Conservation (phyloP, 2,329 filamentous ascomycete genomes). For the Aspergillus sp. region DNA sequence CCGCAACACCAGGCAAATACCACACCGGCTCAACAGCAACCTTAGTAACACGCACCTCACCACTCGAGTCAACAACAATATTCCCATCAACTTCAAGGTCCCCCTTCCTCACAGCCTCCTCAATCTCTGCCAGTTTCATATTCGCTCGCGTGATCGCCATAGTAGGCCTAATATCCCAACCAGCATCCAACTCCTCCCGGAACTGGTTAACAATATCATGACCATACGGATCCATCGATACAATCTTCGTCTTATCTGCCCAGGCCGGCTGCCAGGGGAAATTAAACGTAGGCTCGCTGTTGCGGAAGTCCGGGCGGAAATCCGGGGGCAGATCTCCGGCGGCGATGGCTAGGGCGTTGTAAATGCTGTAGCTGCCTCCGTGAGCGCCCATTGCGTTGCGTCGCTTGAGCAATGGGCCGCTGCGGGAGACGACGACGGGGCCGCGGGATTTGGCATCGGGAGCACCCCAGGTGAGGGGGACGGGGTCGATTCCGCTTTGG, state of each 20-base stretch:
- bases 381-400: conserved; percentile 58
- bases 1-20: conserved; percentile 81
- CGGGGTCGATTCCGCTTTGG: conserved; percentile 88
- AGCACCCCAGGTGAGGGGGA: conserved; percentile 81
- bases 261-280: conserved; percentile 88
- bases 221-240: conserved; percentile 92
- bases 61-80: conserved; percentile 76
- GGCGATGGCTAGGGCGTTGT: conserved; percentile 86
- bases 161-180: conserved; percentile 71
- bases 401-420: conserved; percentile 25
- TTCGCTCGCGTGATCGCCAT: conserved; percentile 89
- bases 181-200: conserved; percentile 68
- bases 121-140: conserved; percentile 94
- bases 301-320: conserved; percentile 70
- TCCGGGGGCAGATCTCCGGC: conserved; percentile 80
- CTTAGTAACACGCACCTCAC: conserved; percentile 90
- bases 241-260: conserved; percentile 86
- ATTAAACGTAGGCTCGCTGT: conserved; percentile 84
- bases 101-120: conserved; percentile 75
- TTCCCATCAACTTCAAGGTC: conserved; percentile 75
- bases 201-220: conserved; percentile 77
- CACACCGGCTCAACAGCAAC: conserved; percentile 93
- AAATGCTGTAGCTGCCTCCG: conserved; percentile 92
- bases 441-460: conserved; percentile 67
- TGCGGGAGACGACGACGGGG: conserved; percentile 69